These are phyloP conservation scores for Neurospora intermedia DNA, from an alignment of 495 filamentous ascomycete genomes.

Conservation along the genomic window DNA sequence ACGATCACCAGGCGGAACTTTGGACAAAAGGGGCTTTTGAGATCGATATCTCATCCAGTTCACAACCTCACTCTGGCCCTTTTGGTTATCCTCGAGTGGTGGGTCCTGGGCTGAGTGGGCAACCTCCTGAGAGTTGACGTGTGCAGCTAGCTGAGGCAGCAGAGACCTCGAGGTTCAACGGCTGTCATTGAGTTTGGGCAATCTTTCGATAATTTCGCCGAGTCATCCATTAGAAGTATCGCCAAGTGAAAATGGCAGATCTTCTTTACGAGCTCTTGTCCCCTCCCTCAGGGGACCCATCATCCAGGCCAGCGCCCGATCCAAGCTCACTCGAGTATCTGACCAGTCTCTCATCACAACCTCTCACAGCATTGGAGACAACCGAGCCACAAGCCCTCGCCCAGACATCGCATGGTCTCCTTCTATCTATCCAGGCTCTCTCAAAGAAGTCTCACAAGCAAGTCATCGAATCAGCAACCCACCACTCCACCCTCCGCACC, in stretches of 20 bases:
- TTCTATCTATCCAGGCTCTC: slow-evolving; percentile 76
- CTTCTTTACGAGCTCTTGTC: slow-evolving; percentile 23
- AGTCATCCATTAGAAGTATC: too few species aligned
- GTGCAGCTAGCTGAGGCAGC: too few species aligned
- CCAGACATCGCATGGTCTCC: slow-evolving; percentile 71
- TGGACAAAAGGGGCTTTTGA: too few species aligned
- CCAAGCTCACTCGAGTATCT: slow-evolving; percentile 75
- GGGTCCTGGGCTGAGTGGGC: too few species aligned
- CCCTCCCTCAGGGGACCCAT: slow-evolving; percentile 6
- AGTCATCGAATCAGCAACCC: slow-evolving; percentile 68
- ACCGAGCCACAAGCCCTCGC: slow-evolving; percentile 71
- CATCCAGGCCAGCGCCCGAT: slow-evolving; percentile 33
- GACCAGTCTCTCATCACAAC: slow-evolving; percentile 65
- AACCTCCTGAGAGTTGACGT: too few species aligned
- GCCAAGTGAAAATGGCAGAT: slow-evolving; percentile 9
- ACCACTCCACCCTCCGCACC: slow-evolving; percentile 58
- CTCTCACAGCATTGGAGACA: slow-evolving; percentile 58
- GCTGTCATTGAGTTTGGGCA: too few species aligned
- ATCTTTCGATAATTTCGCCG: too few species aligned
- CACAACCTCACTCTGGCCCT: too few species aligned
- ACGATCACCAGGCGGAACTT: too few species aligned
- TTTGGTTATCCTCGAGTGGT: too few species aligned
- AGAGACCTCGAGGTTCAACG: too few species aligned
- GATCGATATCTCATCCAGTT: too few species aligned
- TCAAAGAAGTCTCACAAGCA: slow-evolving; percentile 87